Evolutionary conservation across 768 basidiomycete genomes (phyloP).

Genomic region (Piloderma croceum): DNA sequence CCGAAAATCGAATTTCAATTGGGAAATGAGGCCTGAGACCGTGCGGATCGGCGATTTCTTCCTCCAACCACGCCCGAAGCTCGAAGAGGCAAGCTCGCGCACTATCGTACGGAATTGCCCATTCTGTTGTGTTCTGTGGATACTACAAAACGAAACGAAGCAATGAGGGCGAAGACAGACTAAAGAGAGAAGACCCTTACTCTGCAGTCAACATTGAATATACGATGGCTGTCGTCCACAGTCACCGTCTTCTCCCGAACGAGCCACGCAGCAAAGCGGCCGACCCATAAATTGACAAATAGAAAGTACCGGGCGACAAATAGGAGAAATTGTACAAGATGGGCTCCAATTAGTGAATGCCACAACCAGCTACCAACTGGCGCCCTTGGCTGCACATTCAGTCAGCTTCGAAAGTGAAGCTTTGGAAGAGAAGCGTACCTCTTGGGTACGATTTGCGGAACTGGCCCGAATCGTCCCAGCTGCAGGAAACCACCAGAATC

Average conservation of each 20-base stretch:
- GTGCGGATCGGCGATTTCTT: conserved; percentile 57
- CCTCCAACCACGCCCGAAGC: conserved; percentile 64
- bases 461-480: conserved; percentile 66
- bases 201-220: conserved; percentile 93
- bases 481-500: conserved; percentile 94
- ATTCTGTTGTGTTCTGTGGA: conserved; percentile 92
- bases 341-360: conserved; percentile 69
- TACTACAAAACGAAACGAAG: conserved; percentile 44
- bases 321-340: conserved; percentile 78
- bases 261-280: conserved; percentile 65
- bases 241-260: conserved; percentile 46
- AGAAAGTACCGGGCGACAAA: conserved; percentile 67
- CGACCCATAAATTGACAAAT: conserved; percentile 57
- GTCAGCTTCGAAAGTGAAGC: conserved; percentile 7
- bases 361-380: conserved; percentile 59
- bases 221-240: conserved; percentile 71
- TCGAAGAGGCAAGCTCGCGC: conserved; percentile 65
- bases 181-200: conserved; percentile 41
- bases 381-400: conserved; percentile 41
- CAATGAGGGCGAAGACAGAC: conserved; percentile 3
- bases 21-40: conserved; percentile 89
- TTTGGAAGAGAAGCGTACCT: conserved; percentile 45
- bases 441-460: conserved; percentile 65
- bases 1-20: conserved; percentile 87
- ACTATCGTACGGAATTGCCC: conserved; percentile 76